A percentile compares a stretch with the other conserved stretches of the same genome.
Conservation (phyloP, 1,284 basidiomycete genomes). For the Ustilago bromivora region DNA sequence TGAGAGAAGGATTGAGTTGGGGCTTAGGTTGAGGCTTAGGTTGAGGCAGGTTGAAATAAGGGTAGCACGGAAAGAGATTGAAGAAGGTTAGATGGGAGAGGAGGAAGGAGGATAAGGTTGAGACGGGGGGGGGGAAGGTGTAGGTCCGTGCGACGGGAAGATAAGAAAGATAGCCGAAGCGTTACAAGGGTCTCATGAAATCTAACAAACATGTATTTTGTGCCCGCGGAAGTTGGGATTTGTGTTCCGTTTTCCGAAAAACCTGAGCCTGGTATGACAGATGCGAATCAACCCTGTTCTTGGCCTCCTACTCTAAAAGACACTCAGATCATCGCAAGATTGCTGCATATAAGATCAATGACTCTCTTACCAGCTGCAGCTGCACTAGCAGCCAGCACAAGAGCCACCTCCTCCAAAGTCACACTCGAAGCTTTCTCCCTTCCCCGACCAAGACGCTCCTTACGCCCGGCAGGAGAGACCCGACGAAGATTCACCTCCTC, state of each 20-base stretch:
- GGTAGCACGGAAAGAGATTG: background rate
- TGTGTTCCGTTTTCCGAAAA: background rate
- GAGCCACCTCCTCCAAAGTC: conserved; percentile 29
- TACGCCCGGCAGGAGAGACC: background rate
- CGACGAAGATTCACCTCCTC: background rate
- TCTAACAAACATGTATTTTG: background rate
- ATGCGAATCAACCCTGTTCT: too few relatives aligned
- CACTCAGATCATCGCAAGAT: too few relatives aligned
- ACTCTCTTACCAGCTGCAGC: background rate
- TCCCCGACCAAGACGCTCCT: background rate
- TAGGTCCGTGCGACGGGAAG: background rate
- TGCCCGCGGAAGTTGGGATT: background rate
- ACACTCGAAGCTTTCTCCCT: conserved; percentile 22
- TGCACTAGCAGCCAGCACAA: conserved; percentile 9
- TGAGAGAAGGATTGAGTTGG: too few relatives aligned
- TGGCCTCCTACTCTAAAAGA: too few relatives aligned
- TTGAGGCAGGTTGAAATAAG: background rate
- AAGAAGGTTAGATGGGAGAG: background rate
- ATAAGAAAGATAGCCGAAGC: conserved; percentile 1
- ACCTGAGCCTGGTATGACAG: too few relatives aligned
- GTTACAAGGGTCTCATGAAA: background rate
- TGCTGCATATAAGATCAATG: background rate
- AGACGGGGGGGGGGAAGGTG: background rate
- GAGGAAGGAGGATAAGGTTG: background rate
- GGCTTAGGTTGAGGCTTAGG: too few relatives aligned